These are phyloP conservation scores for Zygotorulaspora sp. DNA, from an alignment of 805 yeast genomes.

Conservation along the genomic window DNA sequence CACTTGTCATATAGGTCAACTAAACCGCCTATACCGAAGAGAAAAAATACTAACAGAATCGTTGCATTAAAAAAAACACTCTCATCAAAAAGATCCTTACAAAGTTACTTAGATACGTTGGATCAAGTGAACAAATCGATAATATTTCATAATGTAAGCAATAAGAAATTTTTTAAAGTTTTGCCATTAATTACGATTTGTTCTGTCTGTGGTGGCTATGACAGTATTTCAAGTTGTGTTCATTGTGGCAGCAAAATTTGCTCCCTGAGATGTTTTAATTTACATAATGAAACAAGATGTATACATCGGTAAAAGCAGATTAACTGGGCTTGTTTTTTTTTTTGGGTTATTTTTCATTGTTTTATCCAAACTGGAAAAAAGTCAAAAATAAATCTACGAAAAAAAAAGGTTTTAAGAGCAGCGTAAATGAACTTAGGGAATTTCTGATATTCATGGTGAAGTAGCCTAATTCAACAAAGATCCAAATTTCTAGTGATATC, in stretches of 20 bases:
- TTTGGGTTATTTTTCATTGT: conserved; percentile 1
- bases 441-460: too few relatives aligned
- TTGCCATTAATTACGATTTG: conserved; percentile 33
- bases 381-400: not conserved
- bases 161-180: conserved; percentile 33
- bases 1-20: conserved; percentile 33
- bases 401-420: not conserved
- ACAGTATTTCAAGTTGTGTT: conserved; percentile 33
- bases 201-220: conserved; percentile 35
- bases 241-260: conserved; percentile 34
- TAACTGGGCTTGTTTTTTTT: conserved; percentile 4
- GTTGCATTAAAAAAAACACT: conserved; percentile 32
- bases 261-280: conserved; percentile 29
- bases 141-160: conserved; percentile 31
- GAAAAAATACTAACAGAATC: conserved; percentile 32
- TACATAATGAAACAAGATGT: conserved; percentile 36
- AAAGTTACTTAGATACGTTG: conserved; percentile 32
- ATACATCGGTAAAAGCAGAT: conserved; percentile 15
- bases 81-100: conserved; percentile 28
- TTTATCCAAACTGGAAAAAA: conserved; percentile 11
- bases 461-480: too few relatives aligned
- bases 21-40: conserved; percentile 31
- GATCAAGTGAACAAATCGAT: conserved; percentile 31
- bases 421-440: not conserved
- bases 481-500: too few relatives aligned